Evolutionary conservation across 495 filamentous ascomycete genomes (phyloP).

Genomic region (Penicillium psychrofluorescens): DNA sequence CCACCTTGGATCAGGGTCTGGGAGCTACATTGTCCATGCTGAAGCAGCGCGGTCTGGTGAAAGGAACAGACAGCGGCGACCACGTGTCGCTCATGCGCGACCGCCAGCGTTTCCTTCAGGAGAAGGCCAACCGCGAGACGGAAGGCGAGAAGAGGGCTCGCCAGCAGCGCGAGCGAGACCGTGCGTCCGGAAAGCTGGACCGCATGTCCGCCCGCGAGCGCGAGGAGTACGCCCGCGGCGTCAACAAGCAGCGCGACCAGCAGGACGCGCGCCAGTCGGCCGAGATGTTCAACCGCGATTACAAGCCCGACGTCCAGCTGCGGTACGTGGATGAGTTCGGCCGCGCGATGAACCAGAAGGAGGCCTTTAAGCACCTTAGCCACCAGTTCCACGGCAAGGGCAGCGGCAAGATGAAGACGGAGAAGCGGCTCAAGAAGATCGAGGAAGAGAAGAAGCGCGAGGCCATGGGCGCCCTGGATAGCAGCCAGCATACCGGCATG

Average conservation of each 20-base stretch:
- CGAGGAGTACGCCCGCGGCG: slow-evolving; percentile 79
- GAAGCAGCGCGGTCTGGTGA: slow-evolving; percentile 72
- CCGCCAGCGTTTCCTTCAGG: slow-evolving; percentile 71
- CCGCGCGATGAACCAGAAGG: slow-evolving; percentile 79
- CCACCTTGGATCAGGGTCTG: slow-evolving; percentile 66
- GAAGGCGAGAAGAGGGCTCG: slow-evolving; percentile 72
- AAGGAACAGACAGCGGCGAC: slow-evolving; percentile 52
- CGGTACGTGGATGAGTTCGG: slow-evolving; percentile 87
- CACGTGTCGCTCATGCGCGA: slow-evolving; percentile 64
- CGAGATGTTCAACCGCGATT: slow-evolving; percentile 76
- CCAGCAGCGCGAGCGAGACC: slow-evolving; percentile 80
- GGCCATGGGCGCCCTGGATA: slow-evolving; percentile 73
- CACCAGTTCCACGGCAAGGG: slow-evolving; percentile 99
- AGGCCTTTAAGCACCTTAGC: slow-evolving; percentile 90
- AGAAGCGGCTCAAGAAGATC: slow-evolving; percentile 94
- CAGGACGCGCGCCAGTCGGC: slow-evolving; percentile 72
- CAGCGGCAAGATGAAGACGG: slow-evolving; percentile 94
- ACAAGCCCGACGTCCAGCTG: slow-evolving; percentile 83
- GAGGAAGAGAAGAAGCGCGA: slow-evolving; percentile 86
- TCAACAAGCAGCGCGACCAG: slow-evolving; percentile 82
- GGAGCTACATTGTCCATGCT: slow-evolving; percentile 77
- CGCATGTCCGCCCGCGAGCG: slow-evolving; percentile 81
- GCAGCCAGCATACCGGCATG: slow-evolving; percentile 76
- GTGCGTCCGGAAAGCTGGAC: slow-evolving; percentile 71
- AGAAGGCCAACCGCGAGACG: slow-evolving; percentile 65